Evolutionary conservation across 2,329 filamentous ascomycete genomes (phyloP).

Genomic region (Bisporella sp.): DNA sequence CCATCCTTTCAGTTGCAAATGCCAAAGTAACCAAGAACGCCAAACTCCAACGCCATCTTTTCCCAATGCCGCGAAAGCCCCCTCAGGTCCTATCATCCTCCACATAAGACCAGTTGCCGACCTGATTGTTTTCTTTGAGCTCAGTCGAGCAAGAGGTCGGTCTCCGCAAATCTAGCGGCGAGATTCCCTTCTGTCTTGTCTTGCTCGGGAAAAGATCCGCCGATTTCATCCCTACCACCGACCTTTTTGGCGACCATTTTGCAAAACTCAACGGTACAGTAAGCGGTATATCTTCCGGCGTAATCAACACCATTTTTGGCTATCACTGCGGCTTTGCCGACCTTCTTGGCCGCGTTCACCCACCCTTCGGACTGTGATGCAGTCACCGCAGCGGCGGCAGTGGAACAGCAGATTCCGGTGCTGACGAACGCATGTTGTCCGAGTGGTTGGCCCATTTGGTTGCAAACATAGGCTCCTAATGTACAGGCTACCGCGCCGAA

Average conservation of each 20-base stretch:
- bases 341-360: not conserved
- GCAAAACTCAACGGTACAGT: not conserved
- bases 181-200: not conserved
- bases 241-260: not conserved
- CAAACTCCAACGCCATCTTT: not conserved
- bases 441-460: not conserved
- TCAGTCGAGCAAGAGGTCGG: not conserved
- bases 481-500: constrained; percentile 1
- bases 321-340: not conserved
- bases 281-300: not conserved
- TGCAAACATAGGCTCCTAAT: not conserved
- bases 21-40: not conserved
- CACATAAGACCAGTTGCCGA: not conserved
- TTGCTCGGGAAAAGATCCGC: not conserved
- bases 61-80: not conserved
- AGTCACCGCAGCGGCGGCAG: not conserved
- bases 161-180: constrained; percentile 1
- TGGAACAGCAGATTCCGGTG: not conserved
- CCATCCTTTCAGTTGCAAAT: not conserved
- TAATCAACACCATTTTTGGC: not conserved
- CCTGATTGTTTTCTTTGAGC: not conserved
- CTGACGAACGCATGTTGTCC: not conserved
- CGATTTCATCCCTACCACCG: not conserved
- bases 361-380: not conserved
- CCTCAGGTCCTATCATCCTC: not conserved